Evolutionary conservation across 768 basidiomycete species (phyloP), one percentile per base, ranked within the genome.

Genomic region (Ephemerocybe angulata): DNA sequence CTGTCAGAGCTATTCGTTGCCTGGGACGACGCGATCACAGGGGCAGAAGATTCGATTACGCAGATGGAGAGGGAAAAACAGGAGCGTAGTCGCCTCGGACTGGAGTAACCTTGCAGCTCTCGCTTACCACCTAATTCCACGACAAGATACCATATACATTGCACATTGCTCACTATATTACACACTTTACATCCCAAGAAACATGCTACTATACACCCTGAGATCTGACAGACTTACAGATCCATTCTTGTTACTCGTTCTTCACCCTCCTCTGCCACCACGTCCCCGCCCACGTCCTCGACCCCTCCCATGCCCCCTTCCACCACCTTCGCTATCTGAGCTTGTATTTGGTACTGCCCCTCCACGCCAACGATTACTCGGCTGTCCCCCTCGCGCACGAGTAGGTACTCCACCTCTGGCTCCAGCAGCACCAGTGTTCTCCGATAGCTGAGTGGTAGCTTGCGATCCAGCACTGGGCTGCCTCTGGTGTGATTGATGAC

Each of bases 1-100:
- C 75, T 93, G 1, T 93, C 91, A 12, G 90, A 92, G 59, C 72
- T 93, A 21, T 93, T 93, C 57, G 86, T 93, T 6, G 81, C 81
- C 13, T 93, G 91, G 90, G 89, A 93, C 59, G 88, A 92, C 54
- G 78, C 84, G 1, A 68, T 92, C 10, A 75, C 78, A n/a, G 83
- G 81, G 42, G 79, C 83, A 3, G 90, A 92, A 64, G 78, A 80
- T 52, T 80, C 80, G 50, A 67, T 85, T 5, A 69, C 70, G 25
- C 74, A 70, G 33, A 62, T 89, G 52, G 88, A 91, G 63, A 79
- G 78, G 53, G 83, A 85, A 40, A 77, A 75, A 56, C 76, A 75
- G 12, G 87, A 88, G 64, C 76, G 81, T 50, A 72, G 69, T 56
- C 80, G 82, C 25, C 70, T 90, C 25, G 90, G 90, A 4, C 76